Percentiles rank a stretch among this genome's conserved stretches.
phyloP scores from a whole-genome alignment of 1,284 basidiomycete genomes.

The Pascua guehoae region DNA sequence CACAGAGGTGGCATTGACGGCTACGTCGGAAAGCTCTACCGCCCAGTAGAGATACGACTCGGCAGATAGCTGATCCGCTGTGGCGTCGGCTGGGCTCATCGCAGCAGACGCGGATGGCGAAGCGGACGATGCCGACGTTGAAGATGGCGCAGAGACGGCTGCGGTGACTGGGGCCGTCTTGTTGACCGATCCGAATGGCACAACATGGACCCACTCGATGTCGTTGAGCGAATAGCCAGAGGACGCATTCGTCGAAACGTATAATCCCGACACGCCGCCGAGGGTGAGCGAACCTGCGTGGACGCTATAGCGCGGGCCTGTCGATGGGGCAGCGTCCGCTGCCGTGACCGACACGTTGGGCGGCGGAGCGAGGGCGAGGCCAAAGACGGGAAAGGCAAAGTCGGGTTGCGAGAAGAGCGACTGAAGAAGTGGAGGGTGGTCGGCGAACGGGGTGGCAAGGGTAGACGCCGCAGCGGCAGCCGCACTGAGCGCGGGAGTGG shows the following conservation, averaged over 20 bases:
- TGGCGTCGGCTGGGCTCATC: neutral
- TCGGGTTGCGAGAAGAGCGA: constrained; percentile 25
- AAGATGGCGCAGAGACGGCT: too few species aligned
- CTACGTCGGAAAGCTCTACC: constrained; percentile 60
- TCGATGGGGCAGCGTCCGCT: neutral
- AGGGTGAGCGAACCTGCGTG: constrained; percentile 33
- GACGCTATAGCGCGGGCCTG: constrained; percentile 16
- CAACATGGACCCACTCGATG: constrained; percentile 40
- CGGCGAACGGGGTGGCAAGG: constrained; percentile 11
- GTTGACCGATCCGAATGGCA: constrained; percentile 30
- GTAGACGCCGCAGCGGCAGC: constrained; percentile 1
- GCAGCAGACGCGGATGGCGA: neutral
- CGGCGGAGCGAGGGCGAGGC: constrained; percentile 31
- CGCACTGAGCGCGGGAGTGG: neutral
- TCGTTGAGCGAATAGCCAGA: constrained; percentile 29
- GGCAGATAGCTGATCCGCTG: constrained; percentile 20
- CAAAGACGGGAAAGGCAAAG: constrained; percentile 39
- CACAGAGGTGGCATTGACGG: constrained; percentile 62
- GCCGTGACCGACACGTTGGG: constrained; percentile 3
- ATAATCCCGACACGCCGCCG: constrained; percentile 36
- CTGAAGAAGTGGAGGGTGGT: constrained; percentile 38
- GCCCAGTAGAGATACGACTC: constrained; percentile 72
- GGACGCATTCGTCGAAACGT: constrained; percentile 23
- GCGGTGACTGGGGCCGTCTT: neutral
- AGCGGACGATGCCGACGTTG: neutral